Percentiles rank a stretch among this genome's conserved stretches.
Conservation (phyloP, 192 early-diverging fungal species). For the Backusella parvicylindrica region DNA sequence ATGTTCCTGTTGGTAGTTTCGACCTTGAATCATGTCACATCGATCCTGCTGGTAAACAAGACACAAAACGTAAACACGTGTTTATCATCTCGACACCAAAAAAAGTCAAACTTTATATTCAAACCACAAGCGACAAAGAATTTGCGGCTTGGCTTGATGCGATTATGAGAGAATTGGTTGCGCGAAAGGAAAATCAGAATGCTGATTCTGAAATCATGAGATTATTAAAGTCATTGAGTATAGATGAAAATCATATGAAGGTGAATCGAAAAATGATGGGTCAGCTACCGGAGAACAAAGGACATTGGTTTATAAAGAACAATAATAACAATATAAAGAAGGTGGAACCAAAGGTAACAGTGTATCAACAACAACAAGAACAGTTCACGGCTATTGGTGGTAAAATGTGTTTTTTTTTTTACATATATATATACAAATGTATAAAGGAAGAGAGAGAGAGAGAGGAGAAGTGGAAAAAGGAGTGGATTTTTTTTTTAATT, state of each 20-base stretch:
- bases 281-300: background rate
- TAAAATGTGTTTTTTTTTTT: background rate
- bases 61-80: conserved; percentile 33
- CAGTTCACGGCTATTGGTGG: background rate
- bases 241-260: conserved; percentile 27
- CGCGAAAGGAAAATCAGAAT: conserved; percentile 25
- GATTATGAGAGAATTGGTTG: conserved; percentile 36
- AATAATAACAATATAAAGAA: background rate
- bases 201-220: conserved; percentile 20
- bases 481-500: background rate
- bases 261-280: conserved; percentile 25
- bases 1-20: conserved; percentile 33
- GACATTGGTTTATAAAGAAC: conserved; percentile 11
- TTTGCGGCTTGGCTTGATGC: conserved; percentile 33
- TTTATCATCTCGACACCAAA: conserved; percentile 29
- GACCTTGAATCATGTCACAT: conserved; percentile 34
- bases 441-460: too few species aligned
- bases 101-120: conserved; percentile 28
- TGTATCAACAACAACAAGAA: background rate
- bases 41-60: conserved; percentile 31
- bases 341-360: background rate
- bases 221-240: conserved; percentile 13
- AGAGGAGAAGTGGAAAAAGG: background rate
- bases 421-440: too few species aligned
- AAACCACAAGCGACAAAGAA: conserved; percentile 29